Evolutionary conservation across 2,329 filamentous ascomycete species (phyloP).

Genomic region (Cladophialophora immunda): DNA sequence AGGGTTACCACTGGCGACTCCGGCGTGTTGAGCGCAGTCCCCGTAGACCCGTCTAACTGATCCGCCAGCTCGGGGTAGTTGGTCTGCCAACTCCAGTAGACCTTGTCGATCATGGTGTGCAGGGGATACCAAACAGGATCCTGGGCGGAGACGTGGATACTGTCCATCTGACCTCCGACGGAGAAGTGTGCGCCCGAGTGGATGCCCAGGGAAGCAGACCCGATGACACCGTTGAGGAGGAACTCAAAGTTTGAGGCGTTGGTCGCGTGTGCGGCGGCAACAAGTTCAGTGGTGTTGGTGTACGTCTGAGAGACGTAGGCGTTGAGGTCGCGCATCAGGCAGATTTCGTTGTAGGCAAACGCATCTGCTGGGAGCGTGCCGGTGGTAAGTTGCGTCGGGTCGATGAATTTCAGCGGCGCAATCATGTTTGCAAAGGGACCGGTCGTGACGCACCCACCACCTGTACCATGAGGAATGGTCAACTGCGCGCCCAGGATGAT

Average conservation of each 20-base stretch:
- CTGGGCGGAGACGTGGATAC: constrained; percentile 40
- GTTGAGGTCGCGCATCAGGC: constrained; percentile 41
- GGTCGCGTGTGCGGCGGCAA: constrained; percentile 36
- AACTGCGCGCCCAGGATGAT: constrained; percentile 35
- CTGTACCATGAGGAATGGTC: constrained; percentile 40
- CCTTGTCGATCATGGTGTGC: constrained; percentile 41
- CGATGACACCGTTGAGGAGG: constrained; percentile 40
- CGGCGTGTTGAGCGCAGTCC: constrained; percentile 40
- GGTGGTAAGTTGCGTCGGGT: constrained; percentile 33
- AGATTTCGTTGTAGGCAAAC: constrained; percentile 39
- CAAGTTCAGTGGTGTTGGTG: constrained; percentile 36
- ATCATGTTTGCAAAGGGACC: constrained; percentile 42
- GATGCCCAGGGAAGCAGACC: constrained; percentile 38
- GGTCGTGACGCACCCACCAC: constrained; percentile 42
- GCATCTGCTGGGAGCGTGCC: constrained; percentile 36
- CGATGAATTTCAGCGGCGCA: constrained; percentile 38
- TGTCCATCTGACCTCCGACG: constrained; percentile 41
- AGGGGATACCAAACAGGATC: constrained; percentile 42
- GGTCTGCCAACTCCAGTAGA: constrained; percentile 40
- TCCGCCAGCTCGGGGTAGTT: constrained; percentile 37
- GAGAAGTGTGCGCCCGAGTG: constrained; percentile 42
- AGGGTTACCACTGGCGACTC: constrained; percentile 39
- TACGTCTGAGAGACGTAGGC: constrained; percentile 39
- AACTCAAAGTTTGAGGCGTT: constrained; percentile 38
- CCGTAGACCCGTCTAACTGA: constrained; percentile 37